A percentile compares a stretch with the other conserved stretches of the same genome.
Conservation (phyloP, 345 rosid genomes). For the Passiflora organensis region DNA sequence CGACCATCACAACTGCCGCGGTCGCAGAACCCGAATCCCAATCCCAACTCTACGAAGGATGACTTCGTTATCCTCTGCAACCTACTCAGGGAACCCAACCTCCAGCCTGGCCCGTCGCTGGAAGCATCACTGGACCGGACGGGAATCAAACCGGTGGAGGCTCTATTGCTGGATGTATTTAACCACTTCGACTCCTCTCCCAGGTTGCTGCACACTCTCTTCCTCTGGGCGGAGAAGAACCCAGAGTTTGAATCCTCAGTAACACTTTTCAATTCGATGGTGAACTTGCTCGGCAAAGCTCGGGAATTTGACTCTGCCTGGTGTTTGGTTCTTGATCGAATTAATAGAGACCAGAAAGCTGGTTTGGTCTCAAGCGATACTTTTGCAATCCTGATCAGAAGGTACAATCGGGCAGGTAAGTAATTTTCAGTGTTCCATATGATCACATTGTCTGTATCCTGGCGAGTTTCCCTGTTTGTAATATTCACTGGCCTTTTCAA, state of each 20-base stretch:
- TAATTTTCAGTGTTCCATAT: too few relatives aligned
- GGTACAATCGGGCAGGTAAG: conserved; percentile 75
- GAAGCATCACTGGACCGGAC: conserved; percentile 47
- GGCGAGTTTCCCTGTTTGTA: neutral
- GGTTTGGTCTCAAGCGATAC: conserved; percentile 59
- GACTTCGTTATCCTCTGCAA: conserved; percentile 44
- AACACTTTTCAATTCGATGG: conserved; percentile 37
- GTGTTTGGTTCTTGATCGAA: conserved; percentile 53
- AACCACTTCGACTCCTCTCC: conserved; percentile 64
- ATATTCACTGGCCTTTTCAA: neutral
- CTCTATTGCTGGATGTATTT: conserved; percentile 45
- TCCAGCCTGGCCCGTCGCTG: conserved; percentile 40
- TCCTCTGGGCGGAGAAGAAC: conserved; percentile 69
- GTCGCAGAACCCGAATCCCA: neutral
- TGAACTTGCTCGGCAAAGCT: conserved; percentile 56
- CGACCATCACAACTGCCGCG: conserved; percentile 15
- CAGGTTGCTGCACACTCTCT: conserved; percentile 48
- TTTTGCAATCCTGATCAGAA: conserved; percentile 63
- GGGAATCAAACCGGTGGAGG: conserved; percentile 44
- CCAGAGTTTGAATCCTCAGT: conserved; percentile 45
- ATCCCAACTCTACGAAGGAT: conserved; percentile 18
- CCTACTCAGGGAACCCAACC: conserved; percentile 41
- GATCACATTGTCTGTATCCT: too few relatives aligned
- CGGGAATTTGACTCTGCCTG: conserved; percentile 71
- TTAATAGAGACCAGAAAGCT: conserved; percentile 23